phyloP scores from a whole-genome alignment of 495 filamentous ascomycete genomes.

The Chaetomidium leptoderma region DNA sequence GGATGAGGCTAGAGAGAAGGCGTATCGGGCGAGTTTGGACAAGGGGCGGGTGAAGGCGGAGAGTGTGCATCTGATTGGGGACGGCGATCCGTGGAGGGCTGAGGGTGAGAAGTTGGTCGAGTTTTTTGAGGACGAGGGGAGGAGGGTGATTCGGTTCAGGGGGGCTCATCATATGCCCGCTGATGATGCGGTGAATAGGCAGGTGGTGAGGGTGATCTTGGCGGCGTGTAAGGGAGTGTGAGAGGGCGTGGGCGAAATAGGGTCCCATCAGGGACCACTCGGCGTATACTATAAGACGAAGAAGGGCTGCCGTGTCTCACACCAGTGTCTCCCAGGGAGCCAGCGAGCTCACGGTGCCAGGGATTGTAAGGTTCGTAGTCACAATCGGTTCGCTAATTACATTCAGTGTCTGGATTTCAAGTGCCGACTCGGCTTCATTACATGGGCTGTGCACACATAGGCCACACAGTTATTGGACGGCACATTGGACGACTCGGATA shows the following conservation, averaged over 20 bases:
- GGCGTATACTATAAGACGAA: too few relatives aligned
- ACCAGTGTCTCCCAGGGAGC: too few relatives aligned
- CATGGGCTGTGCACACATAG: too few relatives aligned
- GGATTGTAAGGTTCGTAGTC: too few relatives aligned
- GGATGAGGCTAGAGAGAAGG: background rate
- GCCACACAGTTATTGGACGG: too few relatives aligned
- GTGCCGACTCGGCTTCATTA: too few relatives aligned
- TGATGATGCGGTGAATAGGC: slow-evolving; percentile 18
- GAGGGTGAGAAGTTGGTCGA: slow-evolving; percentile 27
- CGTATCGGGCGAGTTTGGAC: slow-evolving; percentile 1
- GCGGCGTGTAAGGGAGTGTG: background rate
- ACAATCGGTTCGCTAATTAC: too few relatives aligned
- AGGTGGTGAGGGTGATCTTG: slow-evolving; percentile 13
- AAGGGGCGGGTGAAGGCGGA: slow-evolving; percentile 14
- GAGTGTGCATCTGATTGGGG: slow-evolving; percentile 29
- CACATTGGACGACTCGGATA: too few relatives aligned
- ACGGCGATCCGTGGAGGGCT: slow-evolving; percentile 23
- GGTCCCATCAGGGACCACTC: background rate
- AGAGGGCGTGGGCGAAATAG: too few relatives aligned
- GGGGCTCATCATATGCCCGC: slow-evolving; percentile 31
- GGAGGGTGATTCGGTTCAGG: slow-evolving; percentile 20
- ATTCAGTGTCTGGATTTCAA: too few relatives aligned
- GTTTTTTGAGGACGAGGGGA: slow-evolving; percentile 20
- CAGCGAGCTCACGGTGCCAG: too few relatives aligned
- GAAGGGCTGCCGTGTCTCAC: too few relatives aligned